phyloP scores from a whole-genome alignment of 129 eudicot genomes.

The Chrysanthemum lavandulifolium region DNA sequence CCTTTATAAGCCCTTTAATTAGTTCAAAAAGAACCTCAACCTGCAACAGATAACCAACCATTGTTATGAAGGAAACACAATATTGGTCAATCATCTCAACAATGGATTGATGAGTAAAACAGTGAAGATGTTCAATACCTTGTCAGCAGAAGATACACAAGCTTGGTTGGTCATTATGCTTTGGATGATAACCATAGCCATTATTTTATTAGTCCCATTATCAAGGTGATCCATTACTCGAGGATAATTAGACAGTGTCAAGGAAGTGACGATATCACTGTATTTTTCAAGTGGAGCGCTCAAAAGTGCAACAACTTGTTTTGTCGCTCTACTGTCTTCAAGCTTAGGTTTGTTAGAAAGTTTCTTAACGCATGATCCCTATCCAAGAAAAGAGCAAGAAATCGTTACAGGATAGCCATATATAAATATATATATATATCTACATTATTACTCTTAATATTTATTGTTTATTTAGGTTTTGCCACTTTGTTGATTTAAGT shows the following conservation, averaged over 20 bases:
- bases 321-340: conserved; percentile 93
- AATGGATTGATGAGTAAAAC: neutral
- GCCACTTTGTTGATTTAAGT: neutral
- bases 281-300: conserved; percentile 96
- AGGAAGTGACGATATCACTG: conserved; percentile 88
- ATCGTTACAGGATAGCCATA: neutral
- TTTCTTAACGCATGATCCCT: conserved; percentile 94
- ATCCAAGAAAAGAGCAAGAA: conserved; percentile 16
- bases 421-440: neutral
- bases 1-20: conserved; percentile 87
- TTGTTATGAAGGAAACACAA: conserved; percentile 21
- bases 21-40: conserved; percentile 94
- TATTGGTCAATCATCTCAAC: conserved; percentile 5
- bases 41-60: conserved; percentile 45
- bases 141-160: conserved; percentile 79
- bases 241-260: conserved; percentile 96
- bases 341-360: conserved; percentile 83
- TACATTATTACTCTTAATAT: neutral
- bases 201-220: conserved; percentile 84
- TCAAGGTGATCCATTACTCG: conserved; percentile 98
- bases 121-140: conserved; percentile 45
- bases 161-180: conserved; percentile 83
- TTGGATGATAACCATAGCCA: conserved; percentile 98
- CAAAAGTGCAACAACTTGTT: conserved; percentile 96
- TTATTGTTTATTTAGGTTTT: neutral